Percentiles rank a stretch among this genome's conserved stretches.
phyloP scores from a whole-genome alignment of 805 yeast genomes.

The Saccharomycopsis amapae region DNA sequence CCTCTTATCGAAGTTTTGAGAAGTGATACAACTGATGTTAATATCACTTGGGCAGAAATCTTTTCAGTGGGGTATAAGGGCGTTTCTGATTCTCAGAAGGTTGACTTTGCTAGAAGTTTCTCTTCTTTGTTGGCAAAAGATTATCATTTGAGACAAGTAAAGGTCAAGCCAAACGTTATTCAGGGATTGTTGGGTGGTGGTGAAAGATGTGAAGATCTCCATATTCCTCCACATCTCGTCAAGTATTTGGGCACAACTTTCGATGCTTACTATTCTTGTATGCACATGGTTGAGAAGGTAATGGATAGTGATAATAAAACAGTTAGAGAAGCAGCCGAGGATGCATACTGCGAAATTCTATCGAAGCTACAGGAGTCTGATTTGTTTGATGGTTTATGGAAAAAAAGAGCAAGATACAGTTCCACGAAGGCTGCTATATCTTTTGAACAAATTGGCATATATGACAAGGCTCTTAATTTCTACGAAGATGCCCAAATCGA shows the following conservation, averaged over 20 bases:
- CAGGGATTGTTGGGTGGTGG: slow-evolving; percentile 79
- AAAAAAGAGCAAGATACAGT: slow-evolving; percentile 86
- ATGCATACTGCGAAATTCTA: slow-evolving; percentile 84
- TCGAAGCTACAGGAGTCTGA: slow-evolving; percentile 88
- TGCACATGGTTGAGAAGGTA: slow-evolving; percentile 74
- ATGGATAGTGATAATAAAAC: slow-evolving; percentile 25
- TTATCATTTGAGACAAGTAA: slow-evolving; percentile 86
- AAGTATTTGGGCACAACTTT: slow-evolving; percentile 83
- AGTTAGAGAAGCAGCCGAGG: slow-evolving; percentile 69
- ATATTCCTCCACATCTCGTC: slow-evolving; percentile 88
- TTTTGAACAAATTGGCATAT: slow-evolving; percentile 88
- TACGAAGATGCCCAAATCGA: slow-evolving; percentile 96
- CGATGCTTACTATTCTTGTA: slow-evolving; percentile 86
- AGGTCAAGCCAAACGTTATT: slow-evolving; percentile 78
- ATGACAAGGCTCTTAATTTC: slow-evolving; percentile 88
- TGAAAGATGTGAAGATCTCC: slow-evolving; percentile 63
- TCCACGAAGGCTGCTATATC: slow-evolving; percentile 91
- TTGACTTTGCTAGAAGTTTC: slow-evolving; percentile 76
- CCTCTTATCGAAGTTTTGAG: slow-evolving; percentile 80
- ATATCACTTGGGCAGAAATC: slow-evolving; percentile 72
- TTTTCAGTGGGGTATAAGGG: slow-evolving; percentile 73
- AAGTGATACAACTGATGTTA: slow-evolving; percentile 70
- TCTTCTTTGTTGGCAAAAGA: slow-evolving; percentile 80
- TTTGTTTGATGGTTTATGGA: slow-evolving; percentile 96
- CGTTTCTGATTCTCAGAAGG: slow-evolving; percentile 50